phyloP scores from a whole-genome alignment of 192 early-diverging fungal species.

The Coemansia sp. region DNA sequence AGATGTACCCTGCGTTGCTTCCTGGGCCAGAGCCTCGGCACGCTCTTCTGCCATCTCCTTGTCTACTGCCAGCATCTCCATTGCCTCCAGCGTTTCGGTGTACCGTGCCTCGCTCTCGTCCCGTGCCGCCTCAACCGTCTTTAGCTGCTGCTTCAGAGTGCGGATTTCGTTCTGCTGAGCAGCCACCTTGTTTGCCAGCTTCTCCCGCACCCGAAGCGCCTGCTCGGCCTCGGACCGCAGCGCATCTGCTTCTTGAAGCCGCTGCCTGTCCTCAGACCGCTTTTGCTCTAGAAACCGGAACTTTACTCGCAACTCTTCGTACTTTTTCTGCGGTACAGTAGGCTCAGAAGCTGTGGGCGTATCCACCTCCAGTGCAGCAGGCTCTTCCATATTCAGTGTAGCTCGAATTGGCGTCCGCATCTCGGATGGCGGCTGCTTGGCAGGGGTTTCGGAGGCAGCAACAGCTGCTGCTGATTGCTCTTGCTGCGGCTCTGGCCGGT shows the following conservation, averaged over 20 bases:
- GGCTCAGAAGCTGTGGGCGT: constrained; percentile 14
- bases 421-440: constrained; percentile 4
- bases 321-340: constrained; percentile 65
- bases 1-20: constrained; percentile 74
- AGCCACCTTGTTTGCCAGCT: constrained; percentile 64
- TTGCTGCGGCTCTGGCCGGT: constrained; percentile 4
- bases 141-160: constrained; percentile 58
- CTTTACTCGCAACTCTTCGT: constrained; percentile 78
- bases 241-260: constrained; percentile 68
- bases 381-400: constrained; percentile 44
- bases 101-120: constrained; percentile 67
- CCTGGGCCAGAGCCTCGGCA: constrained; percentile 72
- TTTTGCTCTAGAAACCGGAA: constrained; percentile 74
- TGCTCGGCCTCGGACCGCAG: constrained; percentile 72
- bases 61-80: constrained; percentile 87
- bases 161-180: constrained; percentile 74
- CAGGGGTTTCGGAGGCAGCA: too few relatives aligned
- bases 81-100: constrained; percentile 67
- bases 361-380: constrained; percentile 15
- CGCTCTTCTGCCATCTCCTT: constrained; percentile 90
- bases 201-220: constrained; percentile 61
- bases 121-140: constrained; percentile 59
- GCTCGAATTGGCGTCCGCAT: constrained; percentile 29
- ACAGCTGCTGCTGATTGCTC: background rate
- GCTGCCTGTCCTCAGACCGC: constrained; percentile 76